Evolutionary conservation across 2,329 filamentous ascomycete genomes (phyloP), one percentile per base, ranked within the genome.

Genomic region (Stachybotrys chlorohalonatus): DNA sequence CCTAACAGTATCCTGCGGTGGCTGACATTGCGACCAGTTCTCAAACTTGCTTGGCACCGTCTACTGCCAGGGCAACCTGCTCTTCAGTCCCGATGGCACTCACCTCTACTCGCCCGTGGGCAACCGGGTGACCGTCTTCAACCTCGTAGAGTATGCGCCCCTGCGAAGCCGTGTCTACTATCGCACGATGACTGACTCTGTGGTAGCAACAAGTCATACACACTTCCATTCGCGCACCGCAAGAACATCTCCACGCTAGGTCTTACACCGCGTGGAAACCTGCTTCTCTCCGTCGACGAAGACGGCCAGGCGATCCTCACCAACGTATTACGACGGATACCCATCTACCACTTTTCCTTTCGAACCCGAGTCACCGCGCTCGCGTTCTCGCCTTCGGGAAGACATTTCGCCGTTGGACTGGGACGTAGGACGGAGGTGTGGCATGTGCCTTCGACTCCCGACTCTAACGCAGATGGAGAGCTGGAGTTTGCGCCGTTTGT

Each of bases 31-130:
- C 30, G 50, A 48, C 2, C 66, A 96, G 92, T 99, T 99, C 76
- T 96, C 93, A 70, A 99, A 97, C 75, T 83, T 99, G 70, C 83
- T 99, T 67, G 95, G 94, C 69, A 99, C 94, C 63, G 94, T 99
- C 69, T 99, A 97, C 79, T 90, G 91, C 77, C 90, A 92, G 82
- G 94, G 95, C 74, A 99, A 97, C 71, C 83, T 99, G 66, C 82
- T 96, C 69, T 99, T 95, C 78, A 95, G 90, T 65, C 90, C 92
- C 58, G 93, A 99, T 82, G 95, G 95, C 69, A 94, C 90, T 65
- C 93, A 90, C 74, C 82, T 99, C 61, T 89, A 95, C 66, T 99
- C 94, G 49, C 95, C 94, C 7, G 94, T 99, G 53, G 94, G 94
- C 68, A 99, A 97, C 74, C 81, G 91, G 68, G 91, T 99, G 58